A percentile compares a stretch with the other conserved stretches of the same genome.
phyloP scores from a whole-genome alignment of 208 protist species.

The Leishmania tarentolae region DNA sequence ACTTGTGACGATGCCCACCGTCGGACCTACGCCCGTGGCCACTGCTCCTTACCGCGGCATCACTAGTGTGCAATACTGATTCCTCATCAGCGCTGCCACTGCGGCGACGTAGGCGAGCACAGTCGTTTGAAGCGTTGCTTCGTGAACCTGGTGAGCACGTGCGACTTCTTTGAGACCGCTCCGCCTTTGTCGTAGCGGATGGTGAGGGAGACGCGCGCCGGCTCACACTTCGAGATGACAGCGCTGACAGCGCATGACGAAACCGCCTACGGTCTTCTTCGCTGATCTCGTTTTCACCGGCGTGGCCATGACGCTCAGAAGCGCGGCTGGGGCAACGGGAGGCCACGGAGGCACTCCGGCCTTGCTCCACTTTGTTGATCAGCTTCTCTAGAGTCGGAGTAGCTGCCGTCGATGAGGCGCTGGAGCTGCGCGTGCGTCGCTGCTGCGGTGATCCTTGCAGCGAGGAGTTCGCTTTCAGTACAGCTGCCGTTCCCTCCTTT shows the following conservation, averaged over 20 bases:
- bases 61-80: not conserved
- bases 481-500: slow-evolving; percentile 17
- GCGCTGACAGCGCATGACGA: slow-evolving; percentile 42
- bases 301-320: not conserved
- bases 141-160: not conserved
- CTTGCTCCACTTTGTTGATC: slow-evolving; percentile 30
- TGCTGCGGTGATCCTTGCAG: not conserved
- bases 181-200: not conserved
- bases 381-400: slow-evolving; percentile 35
- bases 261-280: slow-evolving; percentile 33
- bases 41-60: not conserved
- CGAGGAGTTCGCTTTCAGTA: not conserved
- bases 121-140: not conserved
- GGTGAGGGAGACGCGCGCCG: slow-evolving; percentile 36
- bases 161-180: not conserved
- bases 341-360: not conserved
- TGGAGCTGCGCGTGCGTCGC: slow-evolving; percentile 5
- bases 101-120: not conserved
- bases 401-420: not conserved
- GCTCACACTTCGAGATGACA: slow-evolving; percentile 42
- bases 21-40: not conserved
- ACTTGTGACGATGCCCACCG: not conserved
- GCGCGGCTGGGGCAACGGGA: not conserved
- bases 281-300: not conserved
- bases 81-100: not conserved